phyloP scores from a whole-genome alignment of 2,329 filamentous ascomycete species.

The Ophioceras dolichostomum region DNA sequence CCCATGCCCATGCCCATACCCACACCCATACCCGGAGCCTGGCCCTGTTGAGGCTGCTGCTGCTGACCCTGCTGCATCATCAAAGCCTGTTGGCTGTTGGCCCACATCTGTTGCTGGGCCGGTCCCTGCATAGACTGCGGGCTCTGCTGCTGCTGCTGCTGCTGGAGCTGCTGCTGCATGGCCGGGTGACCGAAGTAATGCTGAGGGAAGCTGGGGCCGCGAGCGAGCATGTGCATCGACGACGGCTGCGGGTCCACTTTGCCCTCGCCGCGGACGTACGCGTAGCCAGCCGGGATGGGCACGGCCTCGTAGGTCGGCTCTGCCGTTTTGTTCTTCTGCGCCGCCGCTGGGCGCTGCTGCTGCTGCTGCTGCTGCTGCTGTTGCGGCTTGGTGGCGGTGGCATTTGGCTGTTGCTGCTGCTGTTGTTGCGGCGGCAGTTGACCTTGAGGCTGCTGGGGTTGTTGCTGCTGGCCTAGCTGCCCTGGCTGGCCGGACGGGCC shows the following conservation, averaged over 20 bases:
- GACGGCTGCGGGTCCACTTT: conserved; percentile 8
- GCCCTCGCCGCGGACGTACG: conserved; percentile 23
- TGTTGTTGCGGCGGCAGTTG: too few relatives aligned
- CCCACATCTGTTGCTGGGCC: background rate
- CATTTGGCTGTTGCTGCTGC: conserved; percentile 1
- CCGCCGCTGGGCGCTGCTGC: conserved; percentile 2
- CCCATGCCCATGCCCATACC: too few relatives aligned
- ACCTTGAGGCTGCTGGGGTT: too few relatives aligned
- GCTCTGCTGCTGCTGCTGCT: conserved; percentile 3
- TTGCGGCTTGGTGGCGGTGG: too few relatives aligned
- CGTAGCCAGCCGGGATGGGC: conserved; percentile 23
- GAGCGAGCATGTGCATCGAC: conserved; percentile 6
- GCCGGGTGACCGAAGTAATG: conserved; percentile 2
- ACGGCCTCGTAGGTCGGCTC: conserved; percentile 24
- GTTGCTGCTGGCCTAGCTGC: too few relatives aligned
- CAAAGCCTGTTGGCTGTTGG: background rate
- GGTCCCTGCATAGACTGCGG: background rate
- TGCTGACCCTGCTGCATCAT: background rate
- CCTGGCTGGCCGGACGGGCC: too few relatives aligned
- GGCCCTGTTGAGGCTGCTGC: background rate
- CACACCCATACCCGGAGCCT: too few relatives aligned
- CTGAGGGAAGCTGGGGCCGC: background rate
- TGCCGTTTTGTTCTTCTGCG: too few relatives aligned
- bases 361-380: conserved; percentile 4
- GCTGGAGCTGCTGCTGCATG: conserved; percentile 2